Base-by-base conservation (phyloP, 768 basidiomycete genomes). In the Amanita rubescens region DNA sequence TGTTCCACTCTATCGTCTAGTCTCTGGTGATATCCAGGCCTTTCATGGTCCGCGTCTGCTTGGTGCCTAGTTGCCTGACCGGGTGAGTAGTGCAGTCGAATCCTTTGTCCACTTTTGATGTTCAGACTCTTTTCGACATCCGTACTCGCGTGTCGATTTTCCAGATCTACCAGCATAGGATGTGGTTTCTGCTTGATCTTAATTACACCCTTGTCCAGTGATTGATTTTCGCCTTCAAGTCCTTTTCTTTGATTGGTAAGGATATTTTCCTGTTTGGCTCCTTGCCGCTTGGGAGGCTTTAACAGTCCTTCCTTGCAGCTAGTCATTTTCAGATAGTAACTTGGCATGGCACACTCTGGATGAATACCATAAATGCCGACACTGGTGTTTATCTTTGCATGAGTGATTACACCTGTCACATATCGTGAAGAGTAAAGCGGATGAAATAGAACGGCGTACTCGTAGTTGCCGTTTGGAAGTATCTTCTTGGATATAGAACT, bases 321-420 rank as follows among this genome's bases (percentile, higher is more conserved):
- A 35, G 6, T n/a, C 17, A 58, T 14, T 47, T 14, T 5, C 14
- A 46, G 32, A 53, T 62, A 59, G 35, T 50, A 49, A 35, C 2
- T 8, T 41, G 17, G 20, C 15, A 25, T 22, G 42, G 37, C 43
- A 39, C 37, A 57, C 58, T 12, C 49, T 25, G 12, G 25, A 48
- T 27, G 56, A 72, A 57, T 58, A 89, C 90, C 90, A 92, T 33
- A 83, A 63, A 70, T 93, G 90, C 22, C 84, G 78, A 62, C 90
- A 93, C 39, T 71, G 75, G 3, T 71, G 68, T 66, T 90, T 92
- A 61, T 90, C 81, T 63, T 85, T 88, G 74, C 90, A 93, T 19
- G 75, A 49, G 59, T 93, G 90, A 59, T 87, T 87, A 62, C 90
- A 93, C 47, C 88, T 90, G 35, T 54, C 56, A 27, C n/a, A 52